Conservation (phyloP, 2,329 filamentous ascomycete species). For the Alternaria ventricosa region DNA sequence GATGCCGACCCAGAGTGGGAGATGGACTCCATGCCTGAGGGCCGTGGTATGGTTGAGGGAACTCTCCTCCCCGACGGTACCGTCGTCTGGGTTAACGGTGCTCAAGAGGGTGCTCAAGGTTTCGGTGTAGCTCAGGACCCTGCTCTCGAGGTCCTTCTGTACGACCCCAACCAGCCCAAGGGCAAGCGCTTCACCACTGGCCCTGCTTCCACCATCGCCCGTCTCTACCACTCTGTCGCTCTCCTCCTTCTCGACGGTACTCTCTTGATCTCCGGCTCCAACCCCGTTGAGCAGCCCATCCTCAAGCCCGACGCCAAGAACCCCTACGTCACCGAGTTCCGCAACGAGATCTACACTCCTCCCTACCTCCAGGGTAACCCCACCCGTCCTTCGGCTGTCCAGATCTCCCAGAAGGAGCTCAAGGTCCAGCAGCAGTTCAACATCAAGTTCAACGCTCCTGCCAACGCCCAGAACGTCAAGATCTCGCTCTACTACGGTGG, state of each 20-base stretch:
- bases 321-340: slow-evolving; percentile 65
- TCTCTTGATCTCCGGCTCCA: slow-evolving; percentile 65
- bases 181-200: slow-evolving; percentile 60
- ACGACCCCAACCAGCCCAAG: slow-evolving; percentile 60
- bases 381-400: slow-evolving; percentile 58
- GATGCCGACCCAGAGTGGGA: slow-evolving; percentile 59
- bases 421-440: slow-evolving; percentile 54
- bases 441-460: slow-evolving; percentile 56
- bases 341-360: slow-evolving; percentile 67
- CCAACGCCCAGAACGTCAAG: slow-evolving; percentile 54
- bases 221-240: slow-evolving; percentile 67
- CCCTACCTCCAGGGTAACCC: slow-evolving; percentile 64
- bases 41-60: slow-evolving; percentile 66
- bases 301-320: slow-evolving; percentile 53
- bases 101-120: slow-evolving; percentile 64
- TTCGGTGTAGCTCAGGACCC: slow-evolving; percentile 64
- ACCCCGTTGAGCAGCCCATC: slow-evolving; percentile 65
- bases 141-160: slow-evolving; percentile 63
- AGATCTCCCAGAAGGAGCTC: slow-evolving; percentile 54
- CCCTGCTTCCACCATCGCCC: slow-evolving; percentile 52
- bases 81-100: slow-evolving; percentile 68
- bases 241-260: slow-evolving; percentile 66
- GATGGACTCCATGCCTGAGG: slow-evolving; percentile 65
- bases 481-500: slow-evolving; percentile 65
- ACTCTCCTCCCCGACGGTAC: slow-evolving; percentile 67